Evolutionary conservation across 2,329 filamentous ascomycete species (phyloP), one percentile per base, ranked within the genome.

Genomic region (Malbranchea cinnamomea): DNA sequence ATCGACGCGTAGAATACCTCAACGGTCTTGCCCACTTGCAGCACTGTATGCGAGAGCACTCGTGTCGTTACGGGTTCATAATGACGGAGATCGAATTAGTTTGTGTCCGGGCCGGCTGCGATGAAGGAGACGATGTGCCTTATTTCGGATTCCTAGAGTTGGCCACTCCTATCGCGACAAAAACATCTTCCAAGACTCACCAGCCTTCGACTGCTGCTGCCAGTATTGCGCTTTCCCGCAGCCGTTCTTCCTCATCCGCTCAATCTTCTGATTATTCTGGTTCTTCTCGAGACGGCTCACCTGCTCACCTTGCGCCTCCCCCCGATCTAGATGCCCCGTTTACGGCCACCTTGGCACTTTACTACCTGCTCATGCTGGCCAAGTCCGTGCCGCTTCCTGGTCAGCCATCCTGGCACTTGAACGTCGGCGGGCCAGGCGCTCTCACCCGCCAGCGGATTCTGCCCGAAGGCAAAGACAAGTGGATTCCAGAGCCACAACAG

Each of bases 31-130:
- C 84, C 0, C 82, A 91, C 44, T 63, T 94, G 25, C 87, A 95
- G 56, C 72, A 81, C 49, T 75, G 77, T 48, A 93, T 94, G 83
- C 83, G 87, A 53, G 83, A 92, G 58, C 81, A 93, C 58, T 75
- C 76, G 41, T 91, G 82, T 50, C 76, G 87, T 35, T 95, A 94
- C 54, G 87, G 87, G 32, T 95, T 93, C 63, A 87, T 95, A 54
- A 74, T 94, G 48, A 94, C 83, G 1, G 87, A 94, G 58, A 93
- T 93, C 44, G 87, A 95, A 59, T 74, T 94, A 6, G 76, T 94
- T 22, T 74, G 89, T 43, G 83, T 93, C 1, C 81, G 85, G 45
- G 81, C 79, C 41, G 84, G 85, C 30, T 61, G 57, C 33, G 58
- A 70, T 51, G 42, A 76, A 67, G 46, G 46, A 16, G 58, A 59